phyloP scores from a whole-genome alignment of 495 filamentous ascomycete species.

The Friedmanniomyces simplex region DNA sequence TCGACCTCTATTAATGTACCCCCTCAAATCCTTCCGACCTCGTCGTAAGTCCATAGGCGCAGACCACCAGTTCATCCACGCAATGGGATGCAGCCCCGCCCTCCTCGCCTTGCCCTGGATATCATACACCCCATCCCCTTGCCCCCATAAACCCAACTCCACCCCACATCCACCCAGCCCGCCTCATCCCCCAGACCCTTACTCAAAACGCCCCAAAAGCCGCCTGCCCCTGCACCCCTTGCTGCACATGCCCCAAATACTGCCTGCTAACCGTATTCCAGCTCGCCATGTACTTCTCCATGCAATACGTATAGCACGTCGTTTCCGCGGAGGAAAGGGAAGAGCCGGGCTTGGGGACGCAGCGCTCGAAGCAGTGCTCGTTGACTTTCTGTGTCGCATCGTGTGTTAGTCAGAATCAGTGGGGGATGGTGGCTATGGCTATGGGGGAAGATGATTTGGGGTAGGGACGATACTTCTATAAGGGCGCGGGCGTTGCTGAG shows the following conservation, averaged over 20 bases:
- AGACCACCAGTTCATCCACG: too few species aligned
- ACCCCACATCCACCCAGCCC: too few species aligned
- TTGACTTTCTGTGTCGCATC: conserved; percentile 78
- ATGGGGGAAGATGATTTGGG: too few species aligned
- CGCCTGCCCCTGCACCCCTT: conserved; percentile 35
- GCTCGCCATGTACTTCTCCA: conserved; percentile 93
- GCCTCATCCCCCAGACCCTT: too few species aligned
- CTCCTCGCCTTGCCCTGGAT: not conserved
- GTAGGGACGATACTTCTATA: conserved; percentile 48
- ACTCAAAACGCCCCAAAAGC: not conserved
- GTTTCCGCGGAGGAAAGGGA: conserved; percentile 63
- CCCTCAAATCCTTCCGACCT: too few species aligned
- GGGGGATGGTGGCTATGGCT: not conserved
- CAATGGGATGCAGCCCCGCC: too few species aligned
- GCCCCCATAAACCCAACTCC: too few species aligned
- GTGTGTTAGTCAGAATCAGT: not conserved
- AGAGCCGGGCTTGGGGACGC: conserved; percentile 72
- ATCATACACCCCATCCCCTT: not conserved
- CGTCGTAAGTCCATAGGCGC: too few species aligned
- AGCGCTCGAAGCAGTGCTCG: conserved; percentile 91
- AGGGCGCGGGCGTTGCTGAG: conserved; percentile 63
- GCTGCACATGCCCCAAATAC: conserved; percentile 64
- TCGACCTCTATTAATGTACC: too few species aligned
- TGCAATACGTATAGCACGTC: conserved; percentile 73
- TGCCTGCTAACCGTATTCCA: conserved; percentile 79